Base-by-base conservation (phyloP, 129 eudicot species). In the Centaurea solstitialis region DNA sequence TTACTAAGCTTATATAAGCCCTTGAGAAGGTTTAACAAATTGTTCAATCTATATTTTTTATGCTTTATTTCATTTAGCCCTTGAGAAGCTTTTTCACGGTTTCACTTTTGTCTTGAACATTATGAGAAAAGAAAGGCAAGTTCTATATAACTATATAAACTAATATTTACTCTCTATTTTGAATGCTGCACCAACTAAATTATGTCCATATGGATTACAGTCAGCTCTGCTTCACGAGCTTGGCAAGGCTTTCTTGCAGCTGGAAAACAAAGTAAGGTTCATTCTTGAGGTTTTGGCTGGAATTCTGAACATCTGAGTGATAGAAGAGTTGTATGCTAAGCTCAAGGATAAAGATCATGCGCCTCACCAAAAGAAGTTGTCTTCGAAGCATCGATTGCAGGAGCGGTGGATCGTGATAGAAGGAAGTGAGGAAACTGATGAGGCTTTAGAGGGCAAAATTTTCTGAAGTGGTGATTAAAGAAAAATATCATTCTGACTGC, bases 181-280 rank as follows among this genome's bases (percentile, higher is more conserved):
- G 23, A 41, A 13, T 11, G 12, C 7, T 47, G 33, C 35, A 53
- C 28, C 12, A n/a, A 67, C 75, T 0, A 17, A 17, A 35, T 24
- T 68, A 18, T 76, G 66, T 15, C 21, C 17, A 33, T 20, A 40
- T 83, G 66, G 45, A 6, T 7, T 79, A 80, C 92, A 94, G 98
- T 85, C 74, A 45, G 77, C 83, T 68, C 64, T 86, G 68, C 59
- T 95, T 83, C 87, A 76, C 5, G 92, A 86, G 74, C 89, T 90
- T 68, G 88, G 90, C 71, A 10, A 43, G 35, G 93, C 89, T 50
- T 73, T 88, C 70, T 68, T 92, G 73, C 87, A 78, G 79, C 90
- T 93, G 69, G 91, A 85, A 20, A 95, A 95, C 89, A 93, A 91
- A 81, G 92, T 87, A n/a, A 87, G 97, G 81, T 95, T 95, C 70